These are phyloP conservation scores for Pyrus hybrid DNA, from an alignment of 331 rosid genomes.

Conservation along the genomic window DNA sequence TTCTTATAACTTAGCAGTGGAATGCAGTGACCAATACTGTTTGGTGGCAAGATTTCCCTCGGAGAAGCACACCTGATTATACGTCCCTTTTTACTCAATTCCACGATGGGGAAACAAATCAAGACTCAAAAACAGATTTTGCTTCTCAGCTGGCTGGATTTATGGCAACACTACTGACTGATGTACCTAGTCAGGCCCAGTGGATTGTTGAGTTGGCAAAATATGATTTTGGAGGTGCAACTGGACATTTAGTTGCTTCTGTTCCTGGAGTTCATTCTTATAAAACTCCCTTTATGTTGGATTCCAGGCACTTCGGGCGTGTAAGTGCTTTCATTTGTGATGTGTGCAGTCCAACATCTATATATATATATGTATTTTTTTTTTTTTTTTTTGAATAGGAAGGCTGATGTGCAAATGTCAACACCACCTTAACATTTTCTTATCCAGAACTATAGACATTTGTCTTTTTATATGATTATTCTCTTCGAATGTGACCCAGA, in stretches of 20 bases:
- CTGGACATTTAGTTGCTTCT: slow-evolving; percentile 66
- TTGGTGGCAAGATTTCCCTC: slow-evolving; percentile 94
- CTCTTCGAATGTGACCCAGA: not conserved
- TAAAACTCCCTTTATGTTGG: slow-evolving; percentile 29
- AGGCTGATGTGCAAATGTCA: slow-evolving; percentile 3
- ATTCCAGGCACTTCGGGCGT: slow-evolving; percentile 17
- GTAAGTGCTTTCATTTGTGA: slow-evolving; percentile 29
- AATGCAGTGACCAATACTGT: slow-evolving; percentile 63
- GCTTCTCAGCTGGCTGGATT: slow-evolving; percentile 78
- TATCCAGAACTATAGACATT: not conserved
- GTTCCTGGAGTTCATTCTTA: slow-evolving; percentile 65
- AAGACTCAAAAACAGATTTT: slow-evolving; percentile 49
- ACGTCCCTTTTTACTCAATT: slow-evolving; percentile 49
- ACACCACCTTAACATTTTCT: not conserved
- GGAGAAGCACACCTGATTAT: slow-evolving; percentile 32
- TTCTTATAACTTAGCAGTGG: slow-evolving; percentile 47
- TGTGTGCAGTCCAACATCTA: slow-evolving; percentile 1
- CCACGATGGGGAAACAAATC: slow-evolving; percentile 12
- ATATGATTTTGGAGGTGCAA: slow-evolving; percentile 66
- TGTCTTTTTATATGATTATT: not conserved
- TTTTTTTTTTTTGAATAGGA: not conserved
- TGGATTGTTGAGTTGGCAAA: slow-evolving; percentile 63
- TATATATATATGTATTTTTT: too few species aligned
- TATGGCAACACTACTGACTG: slow-evolving; percentile 65
- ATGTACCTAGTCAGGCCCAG: slow-evolving; percentile 61